Evolutionary conservation across 1,284 basidiomycete genomes (phyloP), one percentile per base, ranked within the genome.

Genomic region (Malassezia sp.): DNA sequence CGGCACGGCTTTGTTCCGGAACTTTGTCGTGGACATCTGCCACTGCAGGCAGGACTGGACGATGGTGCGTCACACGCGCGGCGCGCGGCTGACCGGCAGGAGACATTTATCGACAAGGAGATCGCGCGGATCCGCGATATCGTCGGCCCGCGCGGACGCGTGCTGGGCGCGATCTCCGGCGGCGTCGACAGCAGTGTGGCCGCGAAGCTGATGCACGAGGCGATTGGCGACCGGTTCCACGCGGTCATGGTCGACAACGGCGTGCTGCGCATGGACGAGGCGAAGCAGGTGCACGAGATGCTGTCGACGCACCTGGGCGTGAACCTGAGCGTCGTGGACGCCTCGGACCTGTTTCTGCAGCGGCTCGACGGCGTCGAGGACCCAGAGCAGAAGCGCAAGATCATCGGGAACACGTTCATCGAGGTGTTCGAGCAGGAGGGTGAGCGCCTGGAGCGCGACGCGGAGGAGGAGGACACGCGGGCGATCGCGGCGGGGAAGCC

Each of bases 241-340:
- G 93, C 91, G 10, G 93, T 97, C 74, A 93, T 97, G 89, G 93
- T 97, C 42, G 93, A 97, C 75, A 97, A 97, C 67, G 93, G 93
- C 57, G 91, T 97, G 28, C 77, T 99, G 24, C 84, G 93, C 40
- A 74, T 84, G 60, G 83, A 95, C 71, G 93, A 99, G 71, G 89
- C 84, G 15, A 71, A 78, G 50, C 88, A 95, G 73, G 93, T 99
- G n/a, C 74, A 93, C 74, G 80, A 84, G 60, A 96, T 93, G 88
- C 78, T 97, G 35, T 85, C 83, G 72, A 79, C 82, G 63, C 80
- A 96, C 67, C 81, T 99, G 46, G 91, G 91, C 43, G 88, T 99
- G 61, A 96, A 93, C 73, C 78, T 99, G 45, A 91, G 86, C 9
- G 85, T 97, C 46, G 81, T 96, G 26, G 91, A 97, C 70, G 87